These are phyloP conservation scores for Acacia concinna DNA, from an alignment of 331 rosid species.

Conservation along the genomic window DNA sequence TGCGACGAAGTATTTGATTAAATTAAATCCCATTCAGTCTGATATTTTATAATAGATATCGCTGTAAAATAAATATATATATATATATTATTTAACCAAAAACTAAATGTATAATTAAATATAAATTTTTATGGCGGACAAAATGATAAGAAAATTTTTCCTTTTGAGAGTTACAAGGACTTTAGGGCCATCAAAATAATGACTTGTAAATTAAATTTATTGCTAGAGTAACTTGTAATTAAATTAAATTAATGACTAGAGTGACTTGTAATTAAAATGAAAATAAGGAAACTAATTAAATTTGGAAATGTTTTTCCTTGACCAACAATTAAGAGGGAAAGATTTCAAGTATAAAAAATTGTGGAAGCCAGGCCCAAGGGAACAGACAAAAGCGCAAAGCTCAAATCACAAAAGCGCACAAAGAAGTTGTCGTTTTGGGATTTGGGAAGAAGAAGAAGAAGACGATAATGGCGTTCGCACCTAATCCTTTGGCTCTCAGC, in stretches of 20 bases:
- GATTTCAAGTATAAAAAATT: not conserved
- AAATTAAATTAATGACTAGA: not conserved
- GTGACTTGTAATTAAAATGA: not conserved
- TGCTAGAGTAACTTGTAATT: not conserved
- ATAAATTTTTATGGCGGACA: not conserved
- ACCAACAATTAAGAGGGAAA: not conserved
- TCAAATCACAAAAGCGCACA: not conserved
- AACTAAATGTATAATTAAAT: not conserved
- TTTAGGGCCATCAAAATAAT: not conserved
- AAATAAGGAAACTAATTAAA: not conserved
- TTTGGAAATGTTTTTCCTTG: not conserved
- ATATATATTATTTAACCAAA: not conserved
- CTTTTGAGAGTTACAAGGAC: not conserved
- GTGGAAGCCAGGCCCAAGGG: not conserved
- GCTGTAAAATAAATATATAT: not conserved
- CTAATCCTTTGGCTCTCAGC: conserved; percentile 92
- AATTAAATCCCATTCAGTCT: not conserved
- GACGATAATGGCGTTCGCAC: conserved; percentile 69
- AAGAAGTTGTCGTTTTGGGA: conserved; percentile 11
- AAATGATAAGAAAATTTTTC: not conserved
- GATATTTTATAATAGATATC: not conserved
- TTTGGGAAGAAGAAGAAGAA: not conserved
- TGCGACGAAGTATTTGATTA: not conserved
- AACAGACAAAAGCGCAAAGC: not conserved
- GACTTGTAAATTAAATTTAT: not conserved